Conservation (phyloP, 768 basidiomycete species). For the Auriscalpium microsporum region DNA sequence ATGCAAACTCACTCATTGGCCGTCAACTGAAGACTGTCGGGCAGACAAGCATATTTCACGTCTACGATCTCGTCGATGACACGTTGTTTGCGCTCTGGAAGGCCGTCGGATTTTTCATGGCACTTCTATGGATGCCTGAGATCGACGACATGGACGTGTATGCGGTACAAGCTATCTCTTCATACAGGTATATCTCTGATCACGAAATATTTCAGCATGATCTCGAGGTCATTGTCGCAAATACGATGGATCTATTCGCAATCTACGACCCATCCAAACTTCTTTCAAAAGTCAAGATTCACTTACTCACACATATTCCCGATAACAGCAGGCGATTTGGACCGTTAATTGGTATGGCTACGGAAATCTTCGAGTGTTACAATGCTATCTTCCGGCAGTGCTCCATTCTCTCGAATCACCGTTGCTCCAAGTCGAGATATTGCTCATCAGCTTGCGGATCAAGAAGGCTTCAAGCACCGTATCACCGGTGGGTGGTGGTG, state of each 20-base stretch:
- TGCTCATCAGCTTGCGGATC: conserved; percentile 23
- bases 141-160: conserved; percentile 16
- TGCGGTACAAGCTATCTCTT: neutral
- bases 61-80: conserved; percentile 14
- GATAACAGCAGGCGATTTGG: conserved; percentile 22
- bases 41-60: conserved; percentile 30
- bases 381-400: conserved; percentile 35
- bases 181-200: neutral
- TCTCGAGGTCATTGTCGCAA: conserved; percentile 21
- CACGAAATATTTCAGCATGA: neutral
- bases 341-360: conserved; percentile 25
- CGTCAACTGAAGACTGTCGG: conserved; percentile 32
- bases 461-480: conserved; percentile 6
- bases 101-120: conserved; percentile 11
- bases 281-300: conserved; percentile 13
- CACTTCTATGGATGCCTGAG: conserved; percentile 16
- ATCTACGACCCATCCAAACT: conserved; percentile 6
- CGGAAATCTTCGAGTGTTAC: conserved; percentile 33
- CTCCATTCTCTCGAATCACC: conserved; percentile 34
- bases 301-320: conserved; percentile 8
- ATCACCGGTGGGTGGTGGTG: conserved; percentile 10
- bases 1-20: conserved; percentile 34
- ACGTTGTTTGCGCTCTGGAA: conserved; percentile 14
- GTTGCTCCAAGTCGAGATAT: conserved; percentile 35
- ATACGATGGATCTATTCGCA: conserved; percentile 16